A percentile compares a stretch with the other conserved stretches of the same genome.
Conservation (phyloP, 148 eudicot genomes). For the Pouteria glomerata region DNA sequence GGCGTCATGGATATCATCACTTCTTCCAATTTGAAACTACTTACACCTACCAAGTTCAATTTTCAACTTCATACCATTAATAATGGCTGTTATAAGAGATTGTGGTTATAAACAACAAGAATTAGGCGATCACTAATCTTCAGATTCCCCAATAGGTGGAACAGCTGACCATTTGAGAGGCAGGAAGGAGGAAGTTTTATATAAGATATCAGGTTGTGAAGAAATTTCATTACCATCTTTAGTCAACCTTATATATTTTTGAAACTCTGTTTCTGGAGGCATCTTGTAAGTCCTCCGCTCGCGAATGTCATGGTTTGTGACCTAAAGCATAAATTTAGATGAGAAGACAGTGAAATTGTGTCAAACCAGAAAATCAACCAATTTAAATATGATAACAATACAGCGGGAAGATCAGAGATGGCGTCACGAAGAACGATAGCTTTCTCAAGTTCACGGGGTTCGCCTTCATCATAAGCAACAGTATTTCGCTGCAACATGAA, state of each 20-base stretch:
- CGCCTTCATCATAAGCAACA: conserved; percentile 86
- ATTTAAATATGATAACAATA: conserved; percentile 25
- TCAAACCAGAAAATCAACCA: conserved; percentile 4
- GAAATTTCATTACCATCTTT: conserved; percentile 45
- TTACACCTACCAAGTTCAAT: not conserved
- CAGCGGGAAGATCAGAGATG: conserved; percentile 87
- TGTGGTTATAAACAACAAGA: not conserved
- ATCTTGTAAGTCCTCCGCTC: conserved; percentile 60
- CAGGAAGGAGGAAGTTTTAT: too few species aligned
- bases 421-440: conserved; percentile 69
- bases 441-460: conserved; percentile 59
- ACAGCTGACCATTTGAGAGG: not conserved
- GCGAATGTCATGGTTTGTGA: conserved; percentile 48
- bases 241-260: conserved; percentile 55
- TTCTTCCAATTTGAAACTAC: not conserved
- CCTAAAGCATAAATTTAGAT: conserved; percentile 32
- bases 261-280: conserved; percentile 80
- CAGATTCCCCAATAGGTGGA: conserved; percentile 1
- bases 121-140: not conserved
- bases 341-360: conserved; percentile 15
- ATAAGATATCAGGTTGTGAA: too few species aligned
- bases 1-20: not conserved
- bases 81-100: not conserved
- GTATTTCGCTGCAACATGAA: conserved; percentile 61
- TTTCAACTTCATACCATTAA: not conserved